Evolutionary conservation across 2,329 filamentous ascomycete genomes (phyloP), one percentile per base, ranked within the genome.

Genomic region (Ceratocystis alfenasii): DNA sequence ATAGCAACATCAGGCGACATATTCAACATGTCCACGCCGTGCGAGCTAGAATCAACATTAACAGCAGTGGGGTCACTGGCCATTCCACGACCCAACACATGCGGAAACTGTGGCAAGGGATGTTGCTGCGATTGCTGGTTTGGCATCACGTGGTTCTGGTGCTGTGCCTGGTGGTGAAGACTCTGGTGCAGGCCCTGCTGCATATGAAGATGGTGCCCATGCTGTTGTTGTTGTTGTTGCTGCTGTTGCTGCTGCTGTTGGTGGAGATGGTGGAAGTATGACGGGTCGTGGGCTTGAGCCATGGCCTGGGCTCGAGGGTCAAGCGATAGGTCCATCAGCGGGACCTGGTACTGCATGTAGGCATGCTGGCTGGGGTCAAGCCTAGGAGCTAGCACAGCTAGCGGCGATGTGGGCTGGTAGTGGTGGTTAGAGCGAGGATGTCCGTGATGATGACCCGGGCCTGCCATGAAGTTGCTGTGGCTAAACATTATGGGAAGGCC

Each of bases 401-500:
- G 41, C 41, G 63, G 63, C 12, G 46, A 64, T 44, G 41, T 64
- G n/a, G 15, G 59, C 48, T 41, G 68, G 65, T 36, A 62, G 62
- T 48, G 81, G 81, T 1, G 81, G n/a, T 22, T n/a, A 81, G 65
- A 83, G 82, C 30, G 73, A 76, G 65, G 75, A 78, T 68, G 76
- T 74, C 22, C 73, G 74, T 60, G 70, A 17, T 28, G 46, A 50
- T 50, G 28, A 6, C 33, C 8, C 15, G 63, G 46, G 41, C 2
- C 41, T 2, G 33, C 15, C 28, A 68, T 25, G 22, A 65, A 25
- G 36, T 44, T 22, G 22, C 20, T 62, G 33, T 36, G 48, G 44
- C 64, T 33, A 61, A 60, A 50, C 30, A 48, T 30, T 77, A 80
- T 84, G 46, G 83, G 79, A 5, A 30, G 10, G 25, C 53, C 53